Percentiles rank a stretch among this genome's conserved stretches.
These are phyloP conservation scores for Ilyonectria sp. DNA, from an alignment of 2,329 filamentous ascomycete genomes.

Conservation along the genomic window DNA sequence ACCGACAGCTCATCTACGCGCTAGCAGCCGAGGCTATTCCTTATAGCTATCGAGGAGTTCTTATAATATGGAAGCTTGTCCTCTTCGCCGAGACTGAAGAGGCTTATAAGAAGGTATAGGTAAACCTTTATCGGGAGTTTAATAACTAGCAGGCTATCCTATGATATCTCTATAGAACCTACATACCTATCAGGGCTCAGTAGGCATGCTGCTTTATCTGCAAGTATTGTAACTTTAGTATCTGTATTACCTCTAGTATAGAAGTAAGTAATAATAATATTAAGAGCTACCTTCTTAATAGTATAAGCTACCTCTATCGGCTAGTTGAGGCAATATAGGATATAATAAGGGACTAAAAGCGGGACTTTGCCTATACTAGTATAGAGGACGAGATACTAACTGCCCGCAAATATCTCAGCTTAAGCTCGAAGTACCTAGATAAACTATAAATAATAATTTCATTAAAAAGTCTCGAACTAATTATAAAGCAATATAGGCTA, in stretches of 20 bases:
- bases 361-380: slow-evolving; percentile 21
- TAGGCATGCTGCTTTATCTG: slow-evolving; percentile 28
- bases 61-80: background rate
- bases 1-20: slow-evolving; percentile 7
- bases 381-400: slow-evolving; percentile 26
- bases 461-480: background rate
- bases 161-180: slow-evolving; percentile 25
- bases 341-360: slow-evolving; percentile 27
- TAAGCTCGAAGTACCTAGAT: background rate
- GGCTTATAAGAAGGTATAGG: no score
- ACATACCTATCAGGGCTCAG: slow-evolving; percentile 25
- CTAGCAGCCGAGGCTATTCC: no score
- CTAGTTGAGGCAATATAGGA: slow-evolving; percentile 28
- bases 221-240: slow-evolving; percentile 29
- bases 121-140: no score
- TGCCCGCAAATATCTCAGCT: slow-evolving; percentile 10
- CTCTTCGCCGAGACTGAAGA: no score
- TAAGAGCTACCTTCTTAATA: slow-evolving; percentile 29
- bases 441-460: background rate
- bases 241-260: slow-evolving; percentile 26
- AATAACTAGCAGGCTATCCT: slow-evolving; percentile 23
- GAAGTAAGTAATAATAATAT: slow-evolving; percentile 27
- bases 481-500: background rate
- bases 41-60: slow-evolving; percentile 18
- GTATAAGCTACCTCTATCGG: slow-evolving; percentile 20